These are phyloP conservation scores for Hura crepitans DNA, from an alignment of 441 rosid genomes.

Conservation along the genomic window DNA sequence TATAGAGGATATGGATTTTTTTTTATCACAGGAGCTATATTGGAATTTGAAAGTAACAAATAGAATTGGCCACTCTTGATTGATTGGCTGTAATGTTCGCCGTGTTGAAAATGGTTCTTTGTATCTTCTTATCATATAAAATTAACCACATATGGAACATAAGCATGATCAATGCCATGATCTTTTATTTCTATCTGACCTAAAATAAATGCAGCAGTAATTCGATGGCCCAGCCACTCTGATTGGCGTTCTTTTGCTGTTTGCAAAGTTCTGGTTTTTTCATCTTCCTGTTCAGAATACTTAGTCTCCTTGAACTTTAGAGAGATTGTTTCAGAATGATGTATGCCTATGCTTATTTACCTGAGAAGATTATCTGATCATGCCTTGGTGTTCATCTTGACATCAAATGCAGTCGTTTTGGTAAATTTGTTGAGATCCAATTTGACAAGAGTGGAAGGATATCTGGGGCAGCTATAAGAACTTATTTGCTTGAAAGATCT, in stretches of 20 bases:
- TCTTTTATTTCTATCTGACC: neutral
- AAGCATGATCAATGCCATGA: neutral
- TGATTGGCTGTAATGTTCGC: neutral
- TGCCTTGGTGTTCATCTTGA: slow-evolving; percentile 22
- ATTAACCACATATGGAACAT: neutral
- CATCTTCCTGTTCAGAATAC: neutral
- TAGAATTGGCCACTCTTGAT: neutral
- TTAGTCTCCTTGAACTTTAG: slow-evolving; percentile 2
- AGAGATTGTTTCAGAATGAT: slow-evolving; percentile 10
- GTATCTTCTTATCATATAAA: neutral
- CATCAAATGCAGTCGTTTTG: slow-evolving; percentile 82
- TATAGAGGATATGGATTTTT: slow-evolving; percentile 6
- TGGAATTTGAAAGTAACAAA: slow-evolving; percentile 1
- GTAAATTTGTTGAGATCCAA: slow-evolving; percentile 99
- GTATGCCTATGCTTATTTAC: slow-evolving; percentile 5
- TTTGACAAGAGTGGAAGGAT: slow-evolving; percentile 97
- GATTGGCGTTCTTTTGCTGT: neutral
- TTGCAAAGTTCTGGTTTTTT: neutral
- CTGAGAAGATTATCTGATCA: slow-evolving; percentile 13
- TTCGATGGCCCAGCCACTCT: neutral
- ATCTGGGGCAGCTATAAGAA: slow-evolving; percentile 98
- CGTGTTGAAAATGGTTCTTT: neutral
- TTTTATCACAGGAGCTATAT: neutral
- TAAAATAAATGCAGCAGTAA: neutral
- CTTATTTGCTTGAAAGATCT: slow-evolving; percentile 97